Conservation (phyloP, 352 stramenopile species). For the Phytophthora aleatoria region DNA sequence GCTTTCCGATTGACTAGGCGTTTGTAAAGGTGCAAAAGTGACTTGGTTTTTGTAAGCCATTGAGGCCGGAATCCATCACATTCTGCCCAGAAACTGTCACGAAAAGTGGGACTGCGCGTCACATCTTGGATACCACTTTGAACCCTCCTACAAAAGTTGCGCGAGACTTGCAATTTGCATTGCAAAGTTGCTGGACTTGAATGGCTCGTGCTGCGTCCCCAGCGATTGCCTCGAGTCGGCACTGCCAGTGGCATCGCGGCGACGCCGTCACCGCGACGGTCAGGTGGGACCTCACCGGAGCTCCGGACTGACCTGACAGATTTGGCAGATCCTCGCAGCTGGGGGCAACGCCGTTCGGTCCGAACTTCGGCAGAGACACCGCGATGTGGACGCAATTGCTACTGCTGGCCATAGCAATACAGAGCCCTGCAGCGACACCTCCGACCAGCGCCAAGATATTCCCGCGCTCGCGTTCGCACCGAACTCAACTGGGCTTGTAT, state of each 20-base stretch:
- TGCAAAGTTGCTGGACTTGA: background rate
- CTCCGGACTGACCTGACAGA: constrained; percentile 4
- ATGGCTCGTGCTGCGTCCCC: background rate
- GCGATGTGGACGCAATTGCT: background rate
- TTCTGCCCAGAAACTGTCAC: constrained; percentile 38
- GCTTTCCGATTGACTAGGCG: background rate
- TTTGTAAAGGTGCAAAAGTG: background rate
- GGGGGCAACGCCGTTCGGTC: background rate
- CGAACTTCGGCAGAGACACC: constrained; percentile 14
- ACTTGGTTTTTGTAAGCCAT: constrained; percentile 7
- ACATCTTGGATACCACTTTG: constrained; percentile 22
- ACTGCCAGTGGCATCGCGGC: background rate
- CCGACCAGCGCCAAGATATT: constrained; percentile 10
- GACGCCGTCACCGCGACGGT: constrained; percentile 3
- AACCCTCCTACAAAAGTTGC: constrained; percentile 7
- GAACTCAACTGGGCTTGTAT: constrained; percentile 22
- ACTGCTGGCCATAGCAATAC: background rate
- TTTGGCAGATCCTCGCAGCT: constrained; percentile 29
- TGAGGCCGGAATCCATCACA: constrained; percentile 33
- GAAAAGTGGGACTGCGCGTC: constrained; percentile 11
- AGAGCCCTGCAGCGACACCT: background rate
- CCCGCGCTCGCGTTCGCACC: constrained; percentile 8
- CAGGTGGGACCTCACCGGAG: constrained; percentile 19
- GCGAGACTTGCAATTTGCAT: constrained; percentile 5
- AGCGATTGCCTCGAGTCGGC: background rate